A percentile compares a stretch with the other conserved stretches of the same genome.
phyloP scores from a whole-genome alignment of 202 grass and related monocot genomes.

The Sporobolus alterniflorus region DNA sequence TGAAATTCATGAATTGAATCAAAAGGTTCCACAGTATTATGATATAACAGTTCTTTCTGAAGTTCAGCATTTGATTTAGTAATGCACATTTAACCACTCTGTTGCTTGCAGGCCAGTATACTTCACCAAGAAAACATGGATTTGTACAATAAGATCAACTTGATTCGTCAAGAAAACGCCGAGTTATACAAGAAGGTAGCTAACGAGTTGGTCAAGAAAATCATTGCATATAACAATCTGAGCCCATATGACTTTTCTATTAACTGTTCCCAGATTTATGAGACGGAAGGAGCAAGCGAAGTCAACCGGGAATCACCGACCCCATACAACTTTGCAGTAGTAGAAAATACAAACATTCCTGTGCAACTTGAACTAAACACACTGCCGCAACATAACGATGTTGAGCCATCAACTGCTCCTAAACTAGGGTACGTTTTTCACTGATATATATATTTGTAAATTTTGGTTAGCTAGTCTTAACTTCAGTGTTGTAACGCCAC shows the following conservation, averaged over 20 bases:
- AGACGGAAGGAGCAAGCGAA: constrained; percentile 39
- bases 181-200: constrained; percentile 82
- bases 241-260: neutral
- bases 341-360: constrained; percentile 46
- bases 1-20: constrained; percentile 79
- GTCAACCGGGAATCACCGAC: constrained; percentile 32
- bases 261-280: constrained; percentile 44
- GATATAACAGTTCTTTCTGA: neutral
- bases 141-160: constrained; percentile 74
- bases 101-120: constrained; percentile 55
- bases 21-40: constrained; percentile 50
- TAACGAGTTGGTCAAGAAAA: neutral
- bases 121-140: constrained; percentile 82
- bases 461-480: constrained; percentile 16
- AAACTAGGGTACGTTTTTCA: constrained; percentile 50
- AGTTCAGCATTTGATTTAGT: neutral
- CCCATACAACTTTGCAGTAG: constrained; percentile 51
- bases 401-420: constrained; percentile 34
- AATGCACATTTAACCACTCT: constrained; percentile 5
- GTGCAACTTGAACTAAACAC: constrained; percentile 53
- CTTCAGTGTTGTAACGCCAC: constrained; percentile 15
- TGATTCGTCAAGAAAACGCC: constrained; percentile 65
- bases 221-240: neutral
- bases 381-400: constrained; percentile 29
- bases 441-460: neutral